phyloP scores from a whole-genome alignment of 1,284 basidiomycete species.

The Cutaneotrichosporon sp. region DNA sequence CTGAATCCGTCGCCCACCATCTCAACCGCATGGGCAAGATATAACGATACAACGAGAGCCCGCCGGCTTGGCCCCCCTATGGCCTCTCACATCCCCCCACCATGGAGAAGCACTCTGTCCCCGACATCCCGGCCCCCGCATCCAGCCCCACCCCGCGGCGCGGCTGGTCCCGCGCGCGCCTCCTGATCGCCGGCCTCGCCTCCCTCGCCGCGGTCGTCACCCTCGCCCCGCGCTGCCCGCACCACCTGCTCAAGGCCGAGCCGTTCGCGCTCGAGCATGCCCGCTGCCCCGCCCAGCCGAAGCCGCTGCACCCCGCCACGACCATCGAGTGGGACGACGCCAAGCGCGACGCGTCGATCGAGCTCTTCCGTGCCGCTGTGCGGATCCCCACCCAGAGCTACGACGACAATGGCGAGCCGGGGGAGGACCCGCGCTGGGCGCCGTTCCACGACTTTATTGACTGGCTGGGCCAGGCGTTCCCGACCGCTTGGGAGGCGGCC shows the following conservation, averaged over 20 bases:
- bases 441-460: constrained; percentile 51
- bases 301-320: constrained; percentile 36
- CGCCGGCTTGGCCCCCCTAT: too few relatives aligned
- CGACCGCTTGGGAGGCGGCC: constrained; percentile 36
- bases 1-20: too few relatives aligned
- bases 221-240: background rate
- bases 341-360: constrained; percentile 32
- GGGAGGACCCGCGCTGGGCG: constrained; percentile 50
- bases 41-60: too few relatives aligned
- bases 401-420: constrained; percentile 52
- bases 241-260: background rate
- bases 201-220: background rate
- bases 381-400: constrained; percentile 49
- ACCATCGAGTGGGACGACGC: constrained; percentile 39
- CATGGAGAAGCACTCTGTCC: background rate
- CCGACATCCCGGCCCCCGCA: background rate
- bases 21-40: too few relatives aligned
- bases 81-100: background rate
- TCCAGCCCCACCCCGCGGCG: too few relatives aligned
- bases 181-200: background rate
- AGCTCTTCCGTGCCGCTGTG: constrained; percentile 43
- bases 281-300: constrained; percentile 45
- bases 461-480: constrained; percentile 47
- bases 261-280: background rate
- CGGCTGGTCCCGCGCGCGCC: background rate